Evolutionary conservation across 1,284 basidiomycete species (phyloP), one percentile per base, ranked within the genome.

Genomic region (Bjerkandera adusta): DNA sequence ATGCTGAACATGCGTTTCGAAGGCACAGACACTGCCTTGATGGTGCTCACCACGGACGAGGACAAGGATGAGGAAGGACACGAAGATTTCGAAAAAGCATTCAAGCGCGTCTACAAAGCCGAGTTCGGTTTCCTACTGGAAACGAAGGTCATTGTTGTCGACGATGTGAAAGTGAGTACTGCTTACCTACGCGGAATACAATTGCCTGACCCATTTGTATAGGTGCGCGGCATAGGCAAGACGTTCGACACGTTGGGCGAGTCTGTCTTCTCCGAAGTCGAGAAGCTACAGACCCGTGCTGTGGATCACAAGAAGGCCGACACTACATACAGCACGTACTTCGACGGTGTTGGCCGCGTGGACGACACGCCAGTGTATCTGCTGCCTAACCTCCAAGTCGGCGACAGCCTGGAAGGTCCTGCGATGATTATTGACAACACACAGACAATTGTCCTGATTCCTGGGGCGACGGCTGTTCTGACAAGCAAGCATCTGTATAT

Each of bases 41-140:
- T 97, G 92, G 82, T 93, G 1, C 68, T 89, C 6, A 82, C 88
- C 6, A 68, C 65, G 0, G 62, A 67, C 7, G 68, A 68, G 38
- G 78, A 80, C 52, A 72, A 75, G 12, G 76, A 77, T 45, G n/a
- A n/a, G n/a, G n/a, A n/a, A n/a, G 80, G 79, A 8, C 58, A 71
- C 4, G 83, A 86, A 57, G 88, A 94, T 62, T 93, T 89, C 63
- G 84, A 85, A 58, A 73, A 72, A 0, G 89, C 83, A 4, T 98
- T 97, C 72, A 83, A 79, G 62, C 67, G 77, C 39, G 74, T 77
- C 42, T 92, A 94, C 68, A 86, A 82, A 66, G 67, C 80, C 16
- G 89, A 94, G 66, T 99, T 98, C 61, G 96, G 95, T 1, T 98
- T 98, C 71, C 68, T 95, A 50, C 72, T 97, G 18, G 85, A 91